phyloP scores from a whole-genome alignment of 768 basidiomycete genomes.

The Strobilomyces echinocephalus region DNA sequence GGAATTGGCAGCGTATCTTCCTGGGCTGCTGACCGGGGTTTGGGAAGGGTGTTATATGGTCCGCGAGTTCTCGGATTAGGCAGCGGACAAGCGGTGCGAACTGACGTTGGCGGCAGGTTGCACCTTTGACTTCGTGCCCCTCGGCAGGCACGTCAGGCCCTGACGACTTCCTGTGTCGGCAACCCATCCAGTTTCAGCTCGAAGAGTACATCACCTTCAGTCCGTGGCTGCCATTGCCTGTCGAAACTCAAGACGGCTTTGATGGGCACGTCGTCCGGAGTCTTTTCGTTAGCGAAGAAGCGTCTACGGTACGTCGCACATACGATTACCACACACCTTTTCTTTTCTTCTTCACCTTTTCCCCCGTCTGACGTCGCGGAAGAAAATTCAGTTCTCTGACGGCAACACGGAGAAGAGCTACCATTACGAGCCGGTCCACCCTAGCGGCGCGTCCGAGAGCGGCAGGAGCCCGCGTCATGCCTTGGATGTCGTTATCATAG shows the following conservation, averaged over 20 bases:
- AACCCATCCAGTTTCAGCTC: conserved; percentile 48
- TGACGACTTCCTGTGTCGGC: conserved; percentile 38
- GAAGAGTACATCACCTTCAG: conserved; percentile 42
- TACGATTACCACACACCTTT: conserved; percentile 20
- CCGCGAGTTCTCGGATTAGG: conserved; percentile 22
- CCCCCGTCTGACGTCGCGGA: background rate
- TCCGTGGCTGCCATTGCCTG: conserved; percentile 34
- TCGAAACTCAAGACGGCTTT: conserved; percentile 16
- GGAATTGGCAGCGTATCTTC: conserved; percentile 32
- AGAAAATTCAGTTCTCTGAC: conserved; percentile 27
- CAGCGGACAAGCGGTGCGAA: conserved; percentile 2
- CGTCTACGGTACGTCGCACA: conserved; percentile 24
- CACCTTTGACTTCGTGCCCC: conserved; percentile 19
- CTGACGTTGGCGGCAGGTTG: conserved; percentile 27
- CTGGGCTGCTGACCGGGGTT: conserved; percentile 47
- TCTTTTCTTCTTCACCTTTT: background rate
- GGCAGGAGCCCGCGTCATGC: conserved; percentile 28
- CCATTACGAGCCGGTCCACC: conserved; percentile 30
- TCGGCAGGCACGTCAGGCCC: conserved; percentile 7
- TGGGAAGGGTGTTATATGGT: conserved; percentile 65
- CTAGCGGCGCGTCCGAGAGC: conserved; percentile 25
- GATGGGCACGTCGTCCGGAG: conserved; percentile 23
- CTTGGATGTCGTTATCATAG: conserved; percentile 34
- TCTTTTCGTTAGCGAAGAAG: conserved; percentile 18
- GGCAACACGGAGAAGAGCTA: conserved; percentile 21